Evolutionary conservation across 106 monocot species (phyloP).

Genomic region (Acanthochlamys bracteata): DNA sequence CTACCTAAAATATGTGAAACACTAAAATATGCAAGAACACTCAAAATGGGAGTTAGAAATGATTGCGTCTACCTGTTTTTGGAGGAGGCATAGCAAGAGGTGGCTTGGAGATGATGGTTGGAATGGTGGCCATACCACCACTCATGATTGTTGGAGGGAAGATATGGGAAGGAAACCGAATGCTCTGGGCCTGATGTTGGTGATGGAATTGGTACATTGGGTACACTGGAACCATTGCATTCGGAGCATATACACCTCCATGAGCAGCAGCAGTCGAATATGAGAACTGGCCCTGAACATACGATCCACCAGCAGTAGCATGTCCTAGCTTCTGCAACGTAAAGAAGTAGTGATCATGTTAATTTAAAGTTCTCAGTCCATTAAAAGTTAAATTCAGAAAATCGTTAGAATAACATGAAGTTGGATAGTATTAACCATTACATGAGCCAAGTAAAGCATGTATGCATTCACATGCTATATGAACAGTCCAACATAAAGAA

Average conservation of each 20-base stretch:
- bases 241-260: conserved; percentile 19
- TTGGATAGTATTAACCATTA: too few species aligned
- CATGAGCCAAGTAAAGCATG: too few species aligned
- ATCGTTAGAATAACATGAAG: too few species aligned
- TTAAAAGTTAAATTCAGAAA: too few species aligned
- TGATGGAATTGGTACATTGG: conserved; percentile 35
- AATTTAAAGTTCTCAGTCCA: too few species aligned
- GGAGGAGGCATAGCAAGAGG: conserved; percentile 29
- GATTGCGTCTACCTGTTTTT: conserved; percentile 20
- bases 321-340: conserved; percentile 21
- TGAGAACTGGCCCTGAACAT: conserved; percentile 27
- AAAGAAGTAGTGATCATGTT: not conserved
- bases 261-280: conserved; percentile 23
- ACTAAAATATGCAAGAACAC: too few species aligned
- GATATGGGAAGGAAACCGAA: conserved; percentile 37
- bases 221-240: conserved; percentile 33
- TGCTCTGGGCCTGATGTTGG: conserved; percentile 23
- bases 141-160: conserved; percentile 19
- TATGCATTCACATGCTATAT: too few species aligned
- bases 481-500: not conserved
- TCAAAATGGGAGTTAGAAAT: not conserved
- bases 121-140: conserved; percentile 13
- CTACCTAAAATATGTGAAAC: too few species aligned
- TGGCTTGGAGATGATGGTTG: conserved; percentile 49
- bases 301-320: conserved; percentile 10